These are phyloP conservation scores for Starmera caribaea DNA, from an alignment of 805 yeast species.

Conservation along the genomic window DNA sequence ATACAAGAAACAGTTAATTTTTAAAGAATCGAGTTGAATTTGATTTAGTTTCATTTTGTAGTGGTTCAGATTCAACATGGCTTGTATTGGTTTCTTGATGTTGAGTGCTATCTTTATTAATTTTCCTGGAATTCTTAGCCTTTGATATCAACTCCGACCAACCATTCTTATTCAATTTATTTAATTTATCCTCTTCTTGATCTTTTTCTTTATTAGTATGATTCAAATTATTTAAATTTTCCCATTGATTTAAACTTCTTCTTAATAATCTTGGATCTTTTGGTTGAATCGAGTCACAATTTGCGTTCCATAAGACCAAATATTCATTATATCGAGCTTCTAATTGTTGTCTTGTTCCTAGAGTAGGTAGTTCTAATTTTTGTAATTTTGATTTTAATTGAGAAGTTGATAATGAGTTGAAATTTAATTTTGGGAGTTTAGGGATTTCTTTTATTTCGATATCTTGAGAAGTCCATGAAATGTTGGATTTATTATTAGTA, in stretches of 20 bases:
- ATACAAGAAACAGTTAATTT: too few species aligned
- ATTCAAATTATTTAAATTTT: slow-evolving; percentile 22
- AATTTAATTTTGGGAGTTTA: slow-evolving; percentile 56
- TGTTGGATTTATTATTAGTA: slow-evolving; percentile 17
- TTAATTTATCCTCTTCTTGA: too few species aligned
- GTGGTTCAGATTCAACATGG: not conserved
- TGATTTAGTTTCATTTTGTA: slow-evolving; percentile 2
- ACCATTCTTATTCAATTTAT: slow-evolving; percentile 8
- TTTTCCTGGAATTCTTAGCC: slow-evolving; percentile 6
- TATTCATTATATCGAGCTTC: slow-evolving; percentile 71
- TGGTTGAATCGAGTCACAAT: slow-evolving; percentile 64
- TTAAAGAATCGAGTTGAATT: too few species aligned
- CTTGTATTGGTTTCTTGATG: not conserved
- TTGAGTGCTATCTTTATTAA: too few species aligned
- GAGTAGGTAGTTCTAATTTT: slow-evolving; percentile 43
- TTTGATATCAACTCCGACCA: slow-evolving; percentile 13
- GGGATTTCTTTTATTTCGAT: too few species aligned
- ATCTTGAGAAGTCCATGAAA: too few species aligned
- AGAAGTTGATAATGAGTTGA: slow-evolving; percentile 44
- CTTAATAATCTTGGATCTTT: slow-evolving; percentile 44
- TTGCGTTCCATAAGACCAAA: slow-evolving; percentile 71
- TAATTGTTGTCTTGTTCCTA: slow-evolving; percentile 54
- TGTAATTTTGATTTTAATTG: slow-evolving; percentile 53
- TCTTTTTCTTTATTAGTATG: slow-evolving; percentile 2
- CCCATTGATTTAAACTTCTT: slow-evolving; percentile 60